Evolutionary conservation across 371 early-diverging fungal genomes (phyloP).

Genomic region (Mortierella sp.): DNA sequence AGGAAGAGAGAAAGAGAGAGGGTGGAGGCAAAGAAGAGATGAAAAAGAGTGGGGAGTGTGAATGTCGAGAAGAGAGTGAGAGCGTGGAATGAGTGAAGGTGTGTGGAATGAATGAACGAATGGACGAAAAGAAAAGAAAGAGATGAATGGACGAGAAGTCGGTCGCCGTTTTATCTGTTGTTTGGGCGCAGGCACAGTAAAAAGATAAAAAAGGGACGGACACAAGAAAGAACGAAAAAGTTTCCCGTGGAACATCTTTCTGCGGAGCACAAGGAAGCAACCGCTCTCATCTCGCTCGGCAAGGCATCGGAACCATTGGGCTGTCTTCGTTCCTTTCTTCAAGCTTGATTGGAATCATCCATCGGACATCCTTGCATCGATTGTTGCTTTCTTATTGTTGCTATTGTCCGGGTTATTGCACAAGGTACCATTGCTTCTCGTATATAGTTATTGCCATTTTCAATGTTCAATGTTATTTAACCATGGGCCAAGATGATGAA

Average conservation of each 20-base stretch:
- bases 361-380: neutral
- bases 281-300: neutral
- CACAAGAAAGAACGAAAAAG: neutral
- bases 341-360: neutral
- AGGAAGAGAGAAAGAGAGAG: neutral
- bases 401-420: neutral
- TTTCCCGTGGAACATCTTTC: conserved; percentile 2
- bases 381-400: neutral
- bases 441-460: neutral
- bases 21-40: neutral
- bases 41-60: neutral
- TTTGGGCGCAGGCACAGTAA: conserved; percentile 2
- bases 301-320: neutral
- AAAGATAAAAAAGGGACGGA: neutral
- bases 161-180: neutral
- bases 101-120: neutral
- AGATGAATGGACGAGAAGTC: neutral
- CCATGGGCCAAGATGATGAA: neutral
- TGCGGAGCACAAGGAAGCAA: neutral
- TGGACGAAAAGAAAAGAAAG: neutral
- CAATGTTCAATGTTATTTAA: neutral
- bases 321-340: neutral
- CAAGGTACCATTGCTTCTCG: neutral
- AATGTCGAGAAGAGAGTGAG: too few relatives aligned
- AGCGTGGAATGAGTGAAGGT: neutral